phyloP scores from a whole-genome alignment of 495 filamentous ascomycete species.

The Penicillium samsonianum region DNA sequence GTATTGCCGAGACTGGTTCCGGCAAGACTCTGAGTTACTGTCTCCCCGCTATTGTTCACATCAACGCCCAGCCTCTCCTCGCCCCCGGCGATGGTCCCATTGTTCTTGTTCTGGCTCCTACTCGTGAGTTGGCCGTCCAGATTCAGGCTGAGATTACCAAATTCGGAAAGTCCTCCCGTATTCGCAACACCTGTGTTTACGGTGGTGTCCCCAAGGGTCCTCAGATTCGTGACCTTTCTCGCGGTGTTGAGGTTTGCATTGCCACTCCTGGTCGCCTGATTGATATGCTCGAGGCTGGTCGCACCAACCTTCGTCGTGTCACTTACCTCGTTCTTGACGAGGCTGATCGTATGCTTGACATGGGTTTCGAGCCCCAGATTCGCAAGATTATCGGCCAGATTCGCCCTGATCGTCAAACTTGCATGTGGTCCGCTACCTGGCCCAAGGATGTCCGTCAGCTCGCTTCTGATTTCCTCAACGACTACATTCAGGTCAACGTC shows the following conservation, averaged over 20 bases:
- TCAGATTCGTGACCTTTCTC: conserved; percentile 89
- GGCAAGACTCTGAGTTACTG: conserved; percentile 99
- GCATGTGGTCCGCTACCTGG: conserved; percentile 99
- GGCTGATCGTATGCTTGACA: conserved; percentile 99
- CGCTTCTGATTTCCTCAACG: conserved; percentile 89
- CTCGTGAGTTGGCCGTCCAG: conserved; percentile 95
- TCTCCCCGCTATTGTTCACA: conserved; percentile 97
- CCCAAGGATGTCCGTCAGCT: conserved; percentile 97
- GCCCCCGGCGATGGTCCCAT: conserved; percentile 97
- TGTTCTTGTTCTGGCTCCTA: conserved; percentile 91
- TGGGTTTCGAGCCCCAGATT: conserved; percentile 99
- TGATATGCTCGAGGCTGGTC: conserved; percentile 96
- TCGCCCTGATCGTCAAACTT: conserved; percentile 96
- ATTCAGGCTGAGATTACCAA: conserved; percentile 99
- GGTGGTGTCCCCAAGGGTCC: conserved; percentile 96
- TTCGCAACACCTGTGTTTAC: conserved; percentile 98
- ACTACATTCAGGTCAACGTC: conserved; percentile 99
- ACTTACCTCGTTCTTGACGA: conserved; percentile 98
- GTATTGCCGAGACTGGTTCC: conserved; percentile 98
- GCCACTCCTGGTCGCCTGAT: conserved; percentile 97
- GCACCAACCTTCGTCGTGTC: conserved; percentile 97
- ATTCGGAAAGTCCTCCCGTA: conserved; percentile 96
- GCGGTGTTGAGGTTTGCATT: conserved; percentile 97
- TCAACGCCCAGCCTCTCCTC: conserved; percentile 97
- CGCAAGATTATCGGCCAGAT: conserved; percentile 97